Conservation (phyloP, 139 green algal species). For the Chloropicon primus region DNA sequence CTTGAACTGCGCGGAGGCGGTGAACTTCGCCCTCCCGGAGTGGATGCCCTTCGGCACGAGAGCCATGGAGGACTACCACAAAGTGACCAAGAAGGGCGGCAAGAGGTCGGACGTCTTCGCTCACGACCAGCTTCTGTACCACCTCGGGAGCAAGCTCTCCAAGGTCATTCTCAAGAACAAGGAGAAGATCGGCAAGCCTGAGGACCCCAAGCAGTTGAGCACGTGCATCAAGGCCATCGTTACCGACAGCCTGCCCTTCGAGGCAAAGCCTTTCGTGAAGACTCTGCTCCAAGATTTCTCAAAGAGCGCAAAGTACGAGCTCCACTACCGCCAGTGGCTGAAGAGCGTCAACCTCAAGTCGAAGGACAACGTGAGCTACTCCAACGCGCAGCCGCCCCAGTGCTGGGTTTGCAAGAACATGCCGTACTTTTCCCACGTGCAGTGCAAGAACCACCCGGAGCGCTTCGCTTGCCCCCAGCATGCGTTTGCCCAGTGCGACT, state of each 20-base stretch:
- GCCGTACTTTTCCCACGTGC: background rate
- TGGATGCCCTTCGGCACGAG: constrained; percentile 6
- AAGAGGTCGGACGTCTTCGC: background rate
- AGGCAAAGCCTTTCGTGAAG: background rate
- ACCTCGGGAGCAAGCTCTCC: background rate
- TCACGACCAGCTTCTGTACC: background rate
- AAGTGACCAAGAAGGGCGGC: background rate
- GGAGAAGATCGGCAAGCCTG: background rate
- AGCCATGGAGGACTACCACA: background rate
- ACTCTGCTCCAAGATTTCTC: background rate
- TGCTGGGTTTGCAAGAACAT: background rate
- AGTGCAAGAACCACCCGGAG: background rate
- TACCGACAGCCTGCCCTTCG: background rate
- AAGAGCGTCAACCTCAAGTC: background rate
- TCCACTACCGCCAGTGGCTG: background rate
- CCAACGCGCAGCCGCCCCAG: background rate
- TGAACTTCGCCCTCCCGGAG: constrained; percentile 12
- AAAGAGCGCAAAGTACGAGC: background rate
- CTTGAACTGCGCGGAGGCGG: constrained; percentile 12
- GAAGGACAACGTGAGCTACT: background rate
- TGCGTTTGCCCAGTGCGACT: background rate
- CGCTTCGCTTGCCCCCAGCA: background rate
- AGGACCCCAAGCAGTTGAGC: background rate
- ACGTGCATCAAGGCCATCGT: background rate
- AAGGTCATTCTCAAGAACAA: background rate